Conservation (phyloP, 495 filamentous ascomycete genomes). For the Aspergillus sclerotioniger region DNA sequence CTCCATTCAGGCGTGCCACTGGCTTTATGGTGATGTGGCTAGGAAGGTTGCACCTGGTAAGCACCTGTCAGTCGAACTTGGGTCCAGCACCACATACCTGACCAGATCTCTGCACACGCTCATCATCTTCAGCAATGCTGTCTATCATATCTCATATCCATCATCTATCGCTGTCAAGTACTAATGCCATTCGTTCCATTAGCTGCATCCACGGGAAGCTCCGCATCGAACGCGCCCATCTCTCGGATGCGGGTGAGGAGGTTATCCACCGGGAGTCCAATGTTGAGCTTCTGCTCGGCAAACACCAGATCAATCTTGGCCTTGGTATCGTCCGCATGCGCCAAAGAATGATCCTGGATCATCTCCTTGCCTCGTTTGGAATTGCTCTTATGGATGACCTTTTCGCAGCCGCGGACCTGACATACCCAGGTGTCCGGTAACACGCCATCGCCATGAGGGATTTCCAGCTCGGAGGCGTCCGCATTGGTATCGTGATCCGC, state of each 20-base stretch:
- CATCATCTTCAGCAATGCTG: too few species aligned
- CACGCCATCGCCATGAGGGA: slow-evolving; percentile 35
- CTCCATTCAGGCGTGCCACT: too few species aligned
- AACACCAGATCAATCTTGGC: slow-evolving; percentile 59
- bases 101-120: too few species aligned
- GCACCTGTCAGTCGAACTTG: too few species aligned
- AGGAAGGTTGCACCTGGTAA: too few species aligned
- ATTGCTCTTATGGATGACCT: slow-evolving; percentile 59
- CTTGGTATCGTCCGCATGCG: slow-evolving; percentile 63
- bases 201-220: slow-evolving; percentile 11
- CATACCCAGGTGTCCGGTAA: slow-evolving; percentile 70
- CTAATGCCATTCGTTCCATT: slow-evolving; percentile 11
- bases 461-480: slow-evolving; percentile 37
- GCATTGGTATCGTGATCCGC: slow-evolving; percentile 23
- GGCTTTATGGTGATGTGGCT: too few species aligned
- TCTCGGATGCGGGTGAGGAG: slow-evolving; percentile 33
- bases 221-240: slow-evolving; percentile 17
- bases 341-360: slow-evolving; percentile 62
- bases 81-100: too few species aligned
- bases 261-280: slow-evolving; percentile 38
- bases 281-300: slow-evolving; percentile 41
- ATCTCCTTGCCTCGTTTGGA: slow-evolving; percentile 54
- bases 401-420: slow-evolving; percentile 62
- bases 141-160: too few species aligned
- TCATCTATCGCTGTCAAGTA: neutral